Evolutionary conservation across 306 rosid species (phyloP).

Genomic region (Sechiopsis laciniata): DNA sequence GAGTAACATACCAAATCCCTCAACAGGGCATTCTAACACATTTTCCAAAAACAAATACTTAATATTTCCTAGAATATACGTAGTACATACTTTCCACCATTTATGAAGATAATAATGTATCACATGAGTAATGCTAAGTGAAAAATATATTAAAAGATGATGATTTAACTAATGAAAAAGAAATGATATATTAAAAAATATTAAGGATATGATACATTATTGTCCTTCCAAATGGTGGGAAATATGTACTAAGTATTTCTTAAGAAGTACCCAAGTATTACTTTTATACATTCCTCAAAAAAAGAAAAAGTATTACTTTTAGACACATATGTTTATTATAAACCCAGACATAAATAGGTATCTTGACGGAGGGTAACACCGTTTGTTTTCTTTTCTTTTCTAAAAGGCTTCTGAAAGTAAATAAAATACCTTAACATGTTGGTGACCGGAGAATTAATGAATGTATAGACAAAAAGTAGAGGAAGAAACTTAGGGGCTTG

Average conservation of each 20-base stretch:
- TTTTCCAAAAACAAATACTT: not conserved
- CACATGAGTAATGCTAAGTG: too few species aligned
- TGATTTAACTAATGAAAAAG: too few species aligned
- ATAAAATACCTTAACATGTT: not conserved
- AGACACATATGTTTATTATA: not conserved
- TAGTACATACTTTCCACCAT: too few species aligned
- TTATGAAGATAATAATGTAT: too few species aligned
- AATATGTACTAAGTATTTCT: too few species aligned
- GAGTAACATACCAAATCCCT: not conserved
- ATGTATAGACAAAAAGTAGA: not conserved
- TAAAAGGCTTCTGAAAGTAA: not conserved
- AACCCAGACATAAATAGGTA: not conserved
- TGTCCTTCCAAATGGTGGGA: too few species aligned
- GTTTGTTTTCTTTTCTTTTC: not conserved
- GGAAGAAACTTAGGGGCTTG: not conserved
- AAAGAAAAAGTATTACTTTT: too few species aligned
- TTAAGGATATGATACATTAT: too few species aligned
- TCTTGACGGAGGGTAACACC: not conserved
- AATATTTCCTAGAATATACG: too few species aligned
- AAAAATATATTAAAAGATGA: too few species aligned
- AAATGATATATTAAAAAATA: too few species aligned
- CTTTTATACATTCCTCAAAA: not conserved
- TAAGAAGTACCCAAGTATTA: too few species aligned
- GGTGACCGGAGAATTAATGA: not conserved
- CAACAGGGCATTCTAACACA: not conserved